Evolutionary conservation across 2,329 filamentous ascomycete genomes (phyloP).

Genomic region (Fusarium sulawesiense): DNA sequence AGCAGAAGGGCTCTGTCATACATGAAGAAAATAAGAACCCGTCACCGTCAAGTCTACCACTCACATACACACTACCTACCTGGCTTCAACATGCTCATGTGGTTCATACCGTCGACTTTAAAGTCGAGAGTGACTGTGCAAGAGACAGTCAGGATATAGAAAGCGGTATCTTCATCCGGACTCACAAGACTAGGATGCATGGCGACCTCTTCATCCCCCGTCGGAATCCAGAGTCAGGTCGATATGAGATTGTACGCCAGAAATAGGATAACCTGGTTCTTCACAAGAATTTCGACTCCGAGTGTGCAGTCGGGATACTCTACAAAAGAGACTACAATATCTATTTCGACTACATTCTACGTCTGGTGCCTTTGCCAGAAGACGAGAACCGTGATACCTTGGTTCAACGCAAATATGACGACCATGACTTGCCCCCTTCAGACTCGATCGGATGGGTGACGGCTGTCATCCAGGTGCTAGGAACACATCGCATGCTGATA

Average conservation of each 20-base stretch:
- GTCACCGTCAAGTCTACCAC: not conserved
- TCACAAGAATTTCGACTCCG: constrained; percentile 22
- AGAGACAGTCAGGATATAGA: not conserved
- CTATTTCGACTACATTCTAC: constrained; percentile 11
- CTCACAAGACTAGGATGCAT: not conserved
- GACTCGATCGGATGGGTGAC: constrained; percentile 40
- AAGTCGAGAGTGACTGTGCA: not conserved
- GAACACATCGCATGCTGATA: constrained; percentile 24
- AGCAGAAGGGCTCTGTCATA: not conserved
- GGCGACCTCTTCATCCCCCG: constrained; percentile 30
- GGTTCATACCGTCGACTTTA: constrained; percentile 36
- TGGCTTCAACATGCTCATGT: constrained; percentile 28
- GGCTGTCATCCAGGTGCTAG: constrained; percentile 29
- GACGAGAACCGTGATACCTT: not conserved
- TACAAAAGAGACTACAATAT: constrained; percentile 35
- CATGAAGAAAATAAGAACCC: not conserved
- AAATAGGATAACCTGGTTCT: constrained; percentile 5
- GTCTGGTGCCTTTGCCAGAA: constrained; percentile 1
- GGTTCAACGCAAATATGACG: not conserved
- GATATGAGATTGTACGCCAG: constrained; percentile 14
- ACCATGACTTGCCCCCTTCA: constrained; percentile 3
- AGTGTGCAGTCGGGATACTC: constrained; percentile 28
- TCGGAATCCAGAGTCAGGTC: not conserved
- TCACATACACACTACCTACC: constrained; percentile 5
- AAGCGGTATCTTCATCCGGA: constrained; percentile 36